Conservation (phyloP, 2,329 filamentous ascomycete genomes). For the Trichophaea hybrida region DNA sequence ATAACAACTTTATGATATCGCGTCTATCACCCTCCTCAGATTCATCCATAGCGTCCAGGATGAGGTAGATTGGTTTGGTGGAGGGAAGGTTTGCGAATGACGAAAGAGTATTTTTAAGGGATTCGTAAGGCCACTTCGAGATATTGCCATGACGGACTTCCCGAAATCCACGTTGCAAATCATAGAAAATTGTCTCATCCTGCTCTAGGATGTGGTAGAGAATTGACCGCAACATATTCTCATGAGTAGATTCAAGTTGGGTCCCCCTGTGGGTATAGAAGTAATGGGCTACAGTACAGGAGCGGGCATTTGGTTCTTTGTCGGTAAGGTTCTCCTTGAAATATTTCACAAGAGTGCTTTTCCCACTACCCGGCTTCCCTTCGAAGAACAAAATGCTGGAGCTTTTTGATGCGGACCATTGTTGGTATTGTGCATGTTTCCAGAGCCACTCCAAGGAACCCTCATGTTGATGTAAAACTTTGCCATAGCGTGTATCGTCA, state of each 20-base stretch:
- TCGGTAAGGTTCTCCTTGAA: neutral
- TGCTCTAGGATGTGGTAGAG: neutral
- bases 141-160: neutral
- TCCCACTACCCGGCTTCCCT: constrained; percentile 4
- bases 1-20: neutral
- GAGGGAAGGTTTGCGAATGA: neutral
- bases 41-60: constrained; percentile 2
- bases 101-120: neutral
- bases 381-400: neutral
- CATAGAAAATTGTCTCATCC: neutral
- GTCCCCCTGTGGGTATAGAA: constrained; percentile 1
- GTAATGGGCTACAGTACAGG: neutral
- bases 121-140: neutral
- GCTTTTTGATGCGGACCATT: neutral
- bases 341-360: constrained; percentile 4
- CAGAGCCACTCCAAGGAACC: neutral
- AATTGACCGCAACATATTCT: neutral
- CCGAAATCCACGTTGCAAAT: constrained; percentile 1
- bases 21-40: neutral
- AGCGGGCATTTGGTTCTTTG: neutral
- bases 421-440: neutral
- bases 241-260: neutral
- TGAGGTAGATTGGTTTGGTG: neutral
- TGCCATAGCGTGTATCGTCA: constrained; percentile 2
- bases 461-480: neutral